Percentiles rank a stretch among this genome's conserved stretches.
Conservation (phyloP, 371 early-diverging fungal species). For the Smittium mucronatum region DNA sequence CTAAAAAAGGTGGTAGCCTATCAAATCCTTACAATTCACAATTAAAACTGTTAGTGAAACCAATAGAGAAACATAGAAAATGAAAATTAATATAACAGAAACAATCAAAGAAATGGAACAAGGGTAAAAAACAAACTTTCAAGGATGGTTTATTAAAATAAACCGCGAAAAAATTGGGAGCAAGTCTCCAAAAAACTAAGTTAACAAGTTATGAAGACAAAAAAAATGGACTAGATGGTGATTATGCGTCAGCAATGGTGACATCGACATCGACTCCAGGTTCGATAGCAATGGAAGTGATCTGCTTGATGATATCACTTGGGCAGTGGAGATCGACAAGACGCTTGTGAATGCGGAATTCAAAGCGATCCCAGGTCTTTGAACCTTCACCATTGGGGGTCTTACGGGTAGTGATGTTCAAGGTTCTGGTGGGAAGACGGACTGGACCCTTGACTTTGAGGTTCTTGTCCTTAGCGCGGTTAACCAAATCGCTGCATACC, state of each 20-base stretch:
- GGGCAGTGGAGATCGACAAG: slow-evolving; percentile 96
- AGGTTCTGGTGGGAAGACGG: slow-evolving; percentile 96
- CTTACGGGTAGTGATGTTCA: slow-evolving; percentile 97
- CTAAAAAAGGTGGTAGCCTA: too few species aligned
- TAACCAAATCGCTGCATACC: slow-evolving; percentile 92
- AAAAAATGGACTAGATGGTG: too few species aligned
- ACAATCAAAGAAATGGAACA: too few species aligned
- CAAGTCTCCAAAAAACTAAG: too few species aligned
- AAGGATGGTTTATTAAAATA: too few species aligned
- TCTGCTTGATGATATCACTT: slow-evolving; percentile 97
- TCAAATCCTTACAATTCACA: too few species aligned
- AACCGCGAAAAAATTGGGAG: too few species aligned
- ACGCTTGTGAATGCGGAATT: slow-evolving; percentile 99
- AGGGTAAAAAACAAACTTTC: too few species aligned
- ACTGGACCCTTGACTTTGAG: slow-evolving; percentile 97
- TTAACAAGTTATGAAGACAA: too few species aligned
- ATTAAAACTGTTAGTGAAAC: too few species aligned
- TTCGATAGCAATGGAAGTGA: slow-evolving; percentile 98
- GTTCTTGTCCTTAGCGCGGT: slow-evolving; percentile 96
- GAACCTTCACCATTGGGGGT: slow-evolving; percentile 99
- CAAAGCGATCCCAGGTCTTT: slow-evolving; percentile 96
- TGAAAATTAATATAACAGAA: too few species aligned
- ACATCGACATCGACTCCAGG: slow-evolving; percentile 99
- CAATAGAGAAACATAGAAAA: too few species aligned
- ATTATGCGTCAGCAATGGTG: slow-evolving; percentile 69